These are phyloP conservation scores for Globomyces pollinis-pini DNA, from an alignment of 192 early-diverging fungal species.

Conservation along the genomic window DNA sequence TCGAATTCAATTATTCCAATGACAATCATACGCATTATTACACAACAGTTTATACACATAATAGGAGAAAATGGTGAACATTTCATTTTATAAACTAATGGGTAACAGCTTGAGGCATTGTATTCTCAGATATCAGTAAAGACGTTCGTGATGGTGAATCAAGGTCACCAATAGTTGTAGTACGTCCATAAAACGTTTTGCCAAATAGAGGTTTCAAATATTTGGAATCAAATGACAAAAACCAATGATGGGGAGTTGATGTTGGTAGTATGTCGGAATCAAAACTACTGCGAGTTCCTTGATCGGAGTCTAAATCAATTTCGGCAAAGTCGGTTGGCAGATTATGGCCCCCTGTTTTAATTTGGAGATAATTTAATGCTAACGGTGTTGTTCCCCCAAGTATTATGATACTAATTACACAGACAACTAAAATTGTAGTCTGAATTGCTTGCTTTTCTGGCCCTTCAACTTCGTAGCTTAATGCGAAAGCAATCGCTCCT, in stretches of 20 bases:
- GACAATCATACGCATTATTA: too few species aligned
- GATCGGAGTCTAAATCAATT: constrained; percentile 22
- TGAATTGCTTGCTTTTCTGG: constrained; percentile 65
- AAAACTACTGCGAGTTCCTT: not conserved
- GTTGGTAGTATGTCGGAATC: not conserved
- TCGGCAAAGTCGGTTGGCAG: not conserved
- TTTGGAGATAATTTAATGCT: constrained; percentile 68
- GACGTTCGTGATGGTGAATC: not conserved
- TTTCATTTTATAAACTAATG: too few species aligned
- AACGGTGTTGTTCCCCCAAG: constrained; percentile 87
- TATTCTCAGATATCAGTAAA: too few species aligned
- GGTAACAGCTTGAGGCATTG: too few species aligned
- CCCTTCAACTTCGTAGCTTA: constrained; percentile 67
- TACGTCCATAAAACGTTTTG: too few species aligned
- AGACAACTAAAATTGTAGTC: constrained; percentile 87
- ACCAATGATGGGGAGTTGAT: constrained; percentile 53
- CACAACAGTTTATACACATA: too few species aligned
- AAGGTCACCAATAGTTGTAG: not conserved
- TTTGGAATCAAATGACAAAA: constrained; percentile 72
- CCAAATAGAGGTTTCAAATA: constrained; percentile 72
- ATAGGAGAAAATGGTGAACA: too few species aligned
- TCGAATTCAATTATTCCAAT: too few species aligned
- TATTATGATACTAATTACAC: constrained; percentile 84
- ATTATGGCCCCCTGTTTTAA: constrained; percentile 54
- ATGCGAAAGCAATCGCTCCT: constrained; percentile 93